Percentiles rank a stretch among this genome's conserved stretches.
Conservation (phyloP, 257 asterid genomes). For the Gentiana dahurica region DNA sequence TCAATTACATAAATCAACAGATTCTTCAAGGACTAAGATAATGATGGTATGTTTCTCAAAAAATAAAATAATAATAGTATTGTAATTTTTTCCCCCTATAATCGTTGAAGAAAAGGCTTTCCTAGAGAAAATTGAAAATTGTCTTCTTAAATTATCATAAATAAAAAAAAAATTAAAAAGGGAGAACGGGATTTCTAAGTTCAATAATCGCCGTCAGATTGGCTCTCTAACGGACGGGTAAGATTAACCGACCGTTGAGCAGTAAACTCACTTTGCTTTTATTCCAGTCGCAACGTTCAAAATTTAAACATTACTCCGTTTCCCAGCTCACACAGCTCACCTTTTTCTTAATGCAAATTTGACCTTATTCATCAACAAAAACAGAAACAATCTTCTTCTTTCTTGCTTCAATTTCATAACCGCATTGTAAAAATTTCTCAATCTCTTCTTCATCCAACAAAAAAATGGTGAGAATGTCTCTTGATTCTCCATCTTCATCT, state of each 20-base stretch:
- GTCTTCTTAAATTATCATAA: no score
- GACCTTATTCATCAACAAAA: neutral
- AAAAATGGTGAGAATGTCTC: slow-evolving; percentile 51
- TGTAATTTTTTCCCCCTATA: no score
- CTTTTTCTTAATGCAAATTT: slow-evolving; percentile 2
- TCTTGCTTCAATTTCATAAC: slow-evolving; percentile 1
- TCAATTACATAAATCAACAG: no score
- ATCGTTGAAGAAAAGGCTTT: no score
- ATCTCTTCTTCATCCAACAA: slow-evolving; percentile 4
- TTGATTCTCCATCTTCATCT: slow-evolving; percentile 60
- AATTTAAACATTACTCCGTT: slow-evolving; percentile 22
- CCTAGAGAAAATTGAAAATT: no score
- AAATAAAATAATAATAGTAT: no score
- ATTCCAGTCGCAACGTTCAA: slow-evolving; percentile 23
- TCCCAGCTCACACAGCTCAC: neutral
- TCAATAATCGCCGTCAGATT: slow-evolving; percentile 27
- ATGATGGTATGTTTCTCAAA: no score
- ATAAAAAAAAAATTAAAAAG: no score
- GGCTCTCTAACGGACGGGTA: slow-evolving; percentile 22
- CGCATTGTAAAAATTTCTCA: neutral
- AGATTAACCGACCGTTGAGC: slow-evolving; percentile 60
- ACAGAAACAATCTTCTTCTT: neutral
- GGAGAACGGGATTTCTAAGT: no score
- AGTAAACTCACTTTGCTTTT: neutral
- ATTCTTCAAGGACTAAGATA: no score